These are phyloP conservation scores for Tetraselmis striata DNA, from an alignment of 139 green algal genomes.

Conservation along the genomic window DNA sequence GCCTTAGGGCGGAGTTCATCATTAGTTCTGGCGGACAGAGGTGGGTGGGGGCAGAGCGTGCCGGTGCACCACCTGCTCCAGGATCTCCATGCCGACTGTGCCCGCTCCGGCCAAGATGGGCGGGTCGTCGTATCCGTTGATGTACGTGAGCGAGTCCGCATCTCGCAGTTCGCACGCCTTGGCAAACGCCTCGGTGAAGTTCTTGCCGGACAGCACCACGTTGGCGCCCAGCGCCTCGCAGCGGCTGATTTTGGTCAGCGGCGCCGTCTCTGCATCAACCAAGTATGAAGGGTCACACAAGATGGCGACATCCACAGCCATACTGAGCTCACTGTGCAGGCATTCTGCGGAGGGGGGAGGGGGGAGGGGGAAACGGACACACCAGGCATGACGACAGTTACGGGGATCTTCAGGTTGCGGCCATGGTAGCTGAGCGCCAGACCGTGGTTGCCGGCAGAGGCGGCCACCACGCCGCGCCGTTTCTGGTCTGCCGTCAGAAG, in stretches of 20 bases:
- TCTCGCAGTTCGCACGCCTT: slow-evolving; percentile 11
- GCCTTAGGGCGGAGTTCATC: too few species aligned
- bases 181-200: slow-evolving; percentile 17
- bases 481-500: background rate
- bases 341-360: background rate
- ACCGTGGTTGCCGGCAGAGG: slow-evolving; percentile 15
- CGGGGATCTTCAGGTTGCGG: slow-evolving; percentile 4
- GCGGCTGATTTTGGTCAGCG: slow-evolving; percentile 23
- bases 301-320: background rate
- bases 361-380: background rate
- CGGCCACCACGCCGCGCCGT: background rate
- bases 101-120: slow-evolving; percentile 24
- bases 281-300: too few species aligned
- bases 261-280: slow-evolving; percentile 18
- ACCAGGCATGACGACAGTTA: slow-evolving; percentile 18
- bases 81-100: slow-evolving; percentile 23
- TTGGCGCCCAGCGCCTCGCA: slow-evolving; percentile 17
- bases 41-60: too few species aligned
- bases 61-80: slow-evolving; percentile 18
- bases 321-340: too few species aligned
- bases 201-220: slow-evolving; percentile 19
- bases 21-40: too few species aligned
- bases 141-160: slow-evolving; percentile 18
- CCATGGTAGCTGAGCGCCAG: slow-evolving; percentile 22
- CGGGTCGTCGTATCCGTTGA: slow-evolving; percentile 31